Base-by-base conservation (phyloP, 2,329 filamentous ascomycete species). In the Dendryphion nanum region DNA sequence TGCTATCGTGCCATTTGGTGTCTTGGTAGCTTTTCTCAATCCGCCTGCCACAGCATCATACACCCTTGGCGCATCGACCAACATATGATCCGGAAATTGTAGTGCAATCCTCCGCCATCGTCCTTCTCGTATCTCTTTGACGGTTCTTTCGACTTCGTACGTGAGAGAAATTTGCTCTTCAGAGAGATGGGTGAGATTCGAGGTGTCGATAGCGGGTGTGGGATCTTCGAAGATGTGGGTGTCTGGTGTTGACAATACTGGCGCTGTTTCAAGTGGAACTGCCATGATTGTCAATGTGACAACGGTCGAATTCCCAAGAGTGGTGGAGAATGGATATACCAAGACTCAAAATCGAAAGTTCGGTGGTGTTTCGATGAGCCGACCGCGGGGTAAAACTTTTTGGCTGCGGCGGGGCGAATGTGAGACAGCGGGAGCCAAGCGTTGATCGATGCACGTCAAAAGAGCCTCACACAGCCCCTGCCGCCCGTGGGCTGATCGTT, bases 11-110 rank as follows among this genome's bases (percentile, higher is more conserved):
- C n/a, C n/a, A n/a, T n/a, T n/a, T n/a, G n/a, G n/a, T 44, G 16
- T 26, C 8, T 8, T n/a, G n/a, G 8, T n/a, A 10, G 10, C 38
- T 35, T 47, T 55, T 18, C 50, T 42, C 33, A 85, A 57, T 0
- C 75, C 77, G 30, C 71, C 67, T 38, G 72, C 73, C 45, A 95
- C 67, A 1, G 81, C 71, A 37, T 83, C 81, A 40, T 85, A 89
- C 0, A 96, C 86, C 40, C 85, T 77, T 4, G 89, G 85, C 6
- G 87, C 88, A 73, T 98, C 89, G 1, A 79, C 74, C 1, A 98
- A 77, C 88, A 97, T 95, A 18, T 84, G 77, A 68, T 98, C 93
- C 0, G 93, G 91, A 53, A 98, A 97, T 61, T 98, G 93, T n/a
- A 98, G 71, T 1, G 89, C 93, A 20, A 98, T 79, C 35, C 85